phyloP scores from a whole-genome alignment of 75 land plant genomes.

The Cunninghamia lanceolata region DNA sequence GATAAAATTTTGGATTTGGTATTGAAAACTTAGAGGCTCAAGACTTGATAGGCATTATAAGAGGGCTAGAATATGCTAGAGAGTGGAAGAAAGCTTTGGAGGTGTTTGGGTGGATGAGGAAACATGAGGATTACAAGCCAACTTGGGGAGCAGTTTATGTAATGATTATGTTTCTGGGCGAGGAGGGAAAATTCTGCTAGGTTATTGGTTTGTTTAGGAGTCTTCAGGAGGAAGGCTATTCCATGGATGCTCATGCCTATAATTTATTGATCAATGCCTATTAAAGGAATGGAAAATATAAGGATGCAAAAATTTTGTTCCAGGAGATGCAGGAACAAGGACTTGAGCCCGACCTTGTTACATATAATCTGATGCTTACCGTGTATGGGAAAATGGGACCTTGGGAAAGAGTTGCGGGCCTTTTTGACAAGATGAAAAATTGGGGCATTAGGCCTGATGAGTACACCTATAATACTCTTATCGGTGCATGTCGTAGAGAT shows the following conservation, averaged over 20 bases:
- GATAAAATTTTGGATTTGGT: conserved; percentile 9
- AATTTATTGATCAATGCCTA: conserved; percentile 68
- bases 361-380: conserved; percentile 86
- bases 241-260: conserved; percentile 74
- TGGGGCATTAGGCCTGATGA: conserved; percentile 60
- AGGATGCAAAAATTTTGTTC: conserved; percentile 65
- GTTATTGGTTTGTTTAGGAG: conserved; percentile 44
- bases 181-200: conserved; percentile 33
- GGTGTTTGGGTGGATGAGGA: conserved; percentile 57
- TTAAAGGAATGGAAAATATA: conserved; percentile 56
- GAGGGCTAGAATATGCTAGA: conserved; percentile 40
- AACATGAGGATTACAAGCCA: conserved; percentile 8
- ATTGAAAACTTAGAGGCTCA: conserved; percentile 15
- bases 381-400: conserved; percentile 78
- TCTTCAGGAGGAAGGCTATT: conserved; percentile 38
- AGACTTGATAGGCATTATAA: conserved; percentile 48
- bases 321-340: conserved; percentile 71
- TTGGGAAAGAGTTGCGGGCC: conserved; percentile 46
- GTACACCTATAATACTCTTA: conserved; percentile 89
- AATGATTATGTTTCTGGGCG: conserved; percentile 61
- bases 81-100: conserved; percentile 39
- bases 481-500: conserved; percentile 69
- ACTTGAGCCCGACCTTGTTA: conserved; percentile 60
- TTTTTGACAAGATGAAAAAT: conserved; percentile 69
- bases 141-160: conserved; percentile 34